Base-by-base conservation (phyloP, 768 basidiomycete species). In the Rhodotorula paludigena region DNA sequence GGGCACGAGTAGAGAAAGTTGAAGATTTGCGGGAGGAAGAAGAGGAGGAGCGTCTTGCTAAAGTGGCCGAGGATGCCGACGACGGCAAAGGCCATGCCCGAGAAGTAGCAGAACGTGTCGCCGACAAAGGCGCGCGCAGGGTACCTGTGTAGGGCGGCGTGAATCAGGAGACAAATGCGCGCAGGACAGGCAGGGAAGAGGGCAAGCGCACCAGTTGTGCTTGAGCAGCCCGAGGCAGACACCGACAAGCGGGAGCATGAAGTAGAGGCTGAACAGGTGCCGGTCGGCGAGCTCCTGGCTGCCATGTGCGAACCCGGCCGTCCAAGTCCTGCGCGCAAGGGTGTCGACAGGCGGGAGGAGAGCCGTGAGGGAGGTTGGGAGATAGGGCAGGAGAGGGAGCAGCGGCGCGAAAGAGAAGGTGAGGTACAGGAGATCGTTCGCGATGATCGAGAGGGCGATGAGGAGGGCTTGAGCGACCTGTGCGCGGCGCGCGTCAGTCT, bases 81-180 rank as follows among this genome's bases (percentile, higher is more conserved):
- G 15, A 96, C 93, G 1, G 96, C 88, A 77, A 99, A 98, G 8
- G 96, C 91, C 96, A 99, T 99, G 66, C 96, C 96, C 0, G 92
- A 86, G 47, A 97, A 86, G 80, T 99, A 99, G 78, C 96, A 99
- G 38, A 99, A 83, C 7, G 96, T 99, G 77, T 99, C 96, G 5
- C 96, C 96, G 0, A 92, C 89, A 77, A 98, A 99, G 0, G 85
- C 91, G 30, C 88, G 84, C 16, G 96, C 92, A 11, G 96, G 96
- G 77, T 94, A 98, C 92, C 94, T 97, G 74, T 20, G 59, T 35
- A 59, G 33, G n/a, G n/a, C n/a, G n/a, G n/a, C n/a, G n/a, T n/a
- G n/a, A 45, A 39, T 7, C 7, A 30, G 35, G 45, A 49, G 39
- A 33, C n/a, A 38, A 48, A 33, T 21, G 60, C 18, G 21, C 20